Percentiles rank a stretch among this genome's conserved stretches.
Evolutionary conservation across 306 rosid species (phyloP).

Genomic region (Rosa rugosa): DNA sequence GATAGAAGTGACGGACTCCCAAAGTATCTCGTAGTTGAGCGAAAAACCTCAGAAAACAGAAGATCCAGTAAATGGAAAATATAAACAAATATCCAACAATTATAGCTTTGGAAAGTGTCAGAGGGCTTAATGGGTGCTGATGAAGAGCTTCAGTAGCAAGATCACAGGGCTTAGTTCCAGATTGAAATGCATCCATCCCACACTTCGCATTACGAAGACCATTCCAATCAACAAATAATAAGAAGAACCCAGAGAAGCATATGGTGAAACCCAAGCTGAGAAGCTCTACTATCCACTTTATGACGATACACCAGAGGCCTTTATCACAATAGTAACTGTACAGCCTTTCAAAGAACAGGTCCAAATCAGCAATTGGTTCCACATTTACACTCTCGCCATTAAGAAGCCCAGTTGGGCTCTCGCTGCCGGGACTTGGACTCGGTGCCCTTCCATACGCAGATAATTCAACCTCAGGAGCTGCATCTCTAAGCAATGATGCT

Average conservation of each 20-base stretch:
- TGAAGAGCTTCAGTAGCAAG: slow-evolving; percentile 83
- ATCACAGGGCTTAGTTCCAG: slow-evolving; percentile 91
- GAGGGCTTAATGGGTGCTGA: slow-evolving; percentile 76
- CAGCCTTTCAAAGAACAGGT: slow-evolving; percentile 89
- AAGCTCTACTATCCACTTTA: slow-evolving; percentile 93
- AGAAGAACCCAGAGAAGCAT: slow-evolving; percentile 85
- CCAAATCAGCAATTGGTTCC: slow-evolving; percentile 87
- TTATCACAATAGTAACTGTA: slow-evolving; percentile 85
- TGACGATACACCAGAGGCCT: slow-evolving; percentile 91
- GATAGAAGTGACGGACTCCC: slow-evolving; percentile 76
- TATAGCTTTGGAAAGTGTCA: slow-evolving; percentile 66
- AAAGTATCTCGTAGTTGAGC: slow-evolving; percentile 72
- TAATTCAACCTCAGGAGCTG: slow-evolving; percentile 69
- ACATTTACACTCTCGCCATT: slow-evolving; percentile 70
- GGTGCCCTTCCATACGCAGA: slow-evolving; percentile 60
- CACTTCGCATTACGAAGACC: slow-evolving; percentile 92
- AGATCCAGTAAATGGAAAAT: slow-evolving; percentile 82
- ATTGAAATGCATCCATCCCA: slow-evolving; percentile 95
- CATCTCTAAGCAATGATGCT: slow-evolving; percentile 56
- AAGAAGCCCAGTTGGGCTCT: slow-evolving; percentile 87
- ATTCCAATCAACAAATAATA: slow-evolving; percentile 85
- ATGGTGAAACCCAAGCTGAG: slow-evolving; percentile 81
- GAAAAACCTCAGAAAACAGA: slow-evolving; percentile 91
- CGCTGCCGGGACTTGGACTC: slow-evolving; percentile 71
- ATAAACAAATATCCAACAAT: slow-evolving; percentile 87